These are phyloP conservation scores for Austroboletus festivus DNA, from an alignment of 768 basidiomycete genomes.

Conservation along the genomic window DNA sequence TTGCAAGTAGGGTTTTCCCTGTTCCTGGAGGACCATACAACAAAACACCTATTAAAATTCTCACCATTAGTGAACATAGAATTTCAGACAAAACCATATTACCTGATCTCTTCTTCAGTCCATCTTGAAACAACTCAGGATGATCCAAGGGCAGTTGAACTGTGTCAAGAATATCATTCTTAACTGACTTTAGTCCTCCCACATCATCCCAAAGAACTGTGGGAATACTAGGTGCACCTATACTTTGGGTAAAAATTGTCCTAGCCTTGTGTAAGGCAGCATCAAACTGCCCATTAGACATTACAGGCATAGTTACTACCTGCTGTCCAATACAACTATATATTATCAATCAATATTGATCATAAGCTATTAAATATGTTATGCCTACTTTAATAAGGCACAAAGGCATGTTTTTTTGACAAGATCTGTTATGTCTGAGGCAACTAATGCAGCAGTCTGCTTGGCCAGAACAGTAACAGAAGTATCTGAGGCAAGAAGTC, in stretches of 20 bases:
- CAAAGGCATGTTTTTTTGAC: conserved; percentile 54
- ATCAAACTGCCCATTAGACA: conserved; percentile 63
- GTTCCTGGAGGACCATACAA: conserved; percentile 96
- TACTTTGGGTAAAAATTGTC: conserved; percentile 80
- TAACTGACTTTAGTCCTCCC: conserved; percentile 84
- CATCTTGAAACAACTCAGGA: conserved; percentile 86
- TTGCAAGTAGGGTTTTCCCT: conserved; percentile 92
- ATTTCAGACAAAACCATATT: not conserved
- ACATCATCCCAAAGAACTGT: conserved; percentile 97
- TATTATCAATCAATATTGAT: not conserved
- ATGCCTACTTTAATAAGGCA: conserved; percentile 33
- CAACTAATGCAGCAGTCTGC: conserved; percentile 89
- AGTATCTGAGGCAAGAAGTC: conserved; percentile 68
- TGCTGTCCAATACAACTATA: conserved; percentile 4
- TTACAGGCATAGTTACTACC: conserved; percentile 9
- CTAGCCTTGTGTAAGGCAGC: conserved; percentile 68
- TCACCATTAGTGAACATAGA: not conserved
- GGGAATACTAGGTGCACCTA: conserved; percentile 97
- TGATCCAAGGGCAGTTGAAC: conserved; percentile 89
- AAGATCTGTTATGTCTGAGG: conserved; percentile 74
- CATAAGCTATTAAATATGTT: not conserved
- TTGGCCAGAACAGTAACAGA: conserved; percentile 68
- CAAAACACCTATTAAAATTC: conserved; percentile 69
- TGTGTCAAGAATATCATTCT: conserved; percentile 92
- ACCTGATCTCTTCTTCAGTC: conserved; percentile 96